Conservation (phyloP, 2,329 filamentous ascomycete genomes). For the Atkinsonella hypoxylon region DNA sequence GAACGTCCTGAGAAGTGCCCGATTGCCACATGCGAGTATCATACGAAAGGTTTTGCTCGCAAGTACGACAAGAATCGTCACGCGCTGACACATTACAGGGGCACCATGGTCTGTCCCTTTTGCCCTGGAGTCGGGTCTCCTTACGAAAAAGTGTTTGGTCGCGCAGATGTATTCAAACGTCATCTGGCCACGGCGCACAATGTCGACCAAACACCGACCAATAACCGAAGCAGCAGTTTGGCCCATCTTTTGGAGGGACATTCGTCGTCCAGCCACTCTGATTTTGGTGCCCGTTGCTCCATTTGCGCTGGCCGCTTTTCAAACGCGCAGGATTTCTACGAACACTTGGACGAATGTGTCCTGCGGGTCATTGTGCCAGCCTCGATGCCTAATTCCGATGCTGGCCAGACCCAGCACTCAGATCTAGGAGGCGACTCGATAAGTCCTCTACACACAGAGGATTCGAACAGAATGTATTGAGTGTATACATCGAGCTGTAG, state of each 20-base stretch:
- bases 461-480: background rate
- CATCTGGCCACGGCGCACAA: slow-evolving; percentile 88
- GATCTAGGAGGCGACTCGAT: slow-evolving; percentile 1
- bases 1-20: slow-evolving; percentile 95
- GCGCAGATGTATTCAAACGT: slow-evolving; percentile 93
- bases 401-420: background rate
- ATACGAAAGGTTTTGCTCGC: slow-evolving; percentile 84
- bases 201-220: slow-evolving; percentile 88
- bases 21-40: slow-evolving; percentile 85
- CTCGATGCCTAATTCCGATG: background rate
- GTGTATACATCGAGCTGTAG: no score
- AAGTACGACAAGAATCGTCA: slow-evolving; percentile 99
- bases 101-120: slow-evolving; percentile 95
- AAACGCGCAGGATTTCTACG: slow-evolving; percentile 92
- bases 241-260: slow-evolving; percentile 7
- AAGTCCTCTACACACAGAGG: slow-evolving; percentile 2
- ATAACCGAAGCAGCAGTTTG: slow-evolving; percentile 43
- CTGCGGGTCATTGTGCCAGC: slow-evolving; percentile 44
- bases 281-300: slow-evolving; percentile 66
- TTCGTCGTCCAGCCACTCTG: background rate
- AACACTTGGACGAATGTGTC: slow-evolving; percentile 69
- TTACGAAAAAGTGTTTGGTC: slow-evolving; percentile 90
- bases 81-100: slow-evolving; percentile 93
- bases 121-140: slow-evolving; percentile 80
- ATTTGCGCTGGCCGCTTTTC: slow-evolving; percentile 72